Conservation (phyloP, 2,329 filamentous ascomycete species). For the Stachybotrys chartarum region DNA sequence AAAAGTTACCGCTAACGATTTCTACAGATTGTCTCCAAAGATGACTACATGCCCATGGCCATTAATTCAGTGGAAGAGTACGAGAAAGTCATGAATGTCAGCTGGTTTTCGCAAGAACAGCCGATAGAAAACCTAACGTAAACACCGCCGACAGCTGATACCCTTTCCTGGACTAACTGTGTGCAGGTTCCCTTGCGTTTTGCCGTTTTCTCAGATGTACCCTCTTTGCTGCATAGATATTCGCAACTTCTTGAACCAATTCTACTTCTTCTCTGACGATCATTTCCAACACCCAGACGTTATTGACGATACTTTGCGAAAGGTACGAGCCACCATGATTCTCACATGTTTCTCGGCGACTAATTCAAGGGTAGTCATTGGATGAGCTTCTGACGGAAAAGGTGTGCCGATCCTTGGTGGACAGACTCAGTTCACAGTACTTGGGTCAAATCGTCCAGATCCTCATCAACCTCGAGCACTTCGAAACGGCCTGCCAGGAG, state of each 20-base stretch:
- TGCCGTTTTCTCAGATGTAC: slow-evolving; percentile 99
- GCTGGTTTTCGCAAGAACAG: slow-evolving; percentile 89
- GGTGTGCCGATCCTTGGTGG: slow-evolving; percentile 84
- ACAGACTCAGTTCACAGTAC: slow-evolving; percentile 85
- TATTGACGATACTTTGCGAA: slow-evolving; percentile 85
- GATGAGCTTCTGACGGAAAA: slow-evolving; percentile 90
- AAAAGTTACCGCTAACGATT: slow-evolving; percentile 3
- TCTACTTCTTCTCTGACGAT: slow-evolving; percentile 95
- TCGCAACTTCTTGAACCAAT: slow-evolving; percentile 93
- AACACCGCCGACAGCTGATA: slow-evolving; percentile 21
- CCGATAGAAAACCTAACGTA: slow-evolving; percentile 66
- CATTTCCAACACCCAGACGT: slow-evolving; percentile 86
- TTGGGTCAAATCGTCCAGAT: slow-evolving; percentile 98
- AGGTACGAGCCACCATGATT: slow-evolving; percentile 37
- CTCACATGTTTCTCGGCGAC: neutral
- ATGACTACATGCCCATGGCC: slow-evolving; percentile 99
- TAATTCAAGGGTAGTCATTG: slow-evolving; percentile 53
- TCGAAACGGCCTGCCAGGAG: slow-evolving; percentile 86
- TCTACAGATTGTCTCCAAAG: slow-evolving; percentile 65
- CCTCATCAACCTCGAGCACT: slow-evolving; percentile 93
- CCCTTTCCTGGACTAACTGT: slow-evolving; percentile 3
- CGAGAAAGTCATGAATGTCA: slow-evolving; percentile 90
- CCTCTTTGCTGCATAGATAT: slow-evolving; percentile 97
- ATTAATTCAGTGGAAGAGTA: slow-evolving; percentile 88
- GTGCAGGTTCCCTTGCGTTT: slow-evolving; percentile 77